A percentile compares a stretch with the other conserved stretches of the same genome.
These are phyloP conservation scores for Metarhizium guizhouense DNA, from an alignment of 2,329 filamentous ascomycete genomes.

Conservation along the genomic window DNA sequence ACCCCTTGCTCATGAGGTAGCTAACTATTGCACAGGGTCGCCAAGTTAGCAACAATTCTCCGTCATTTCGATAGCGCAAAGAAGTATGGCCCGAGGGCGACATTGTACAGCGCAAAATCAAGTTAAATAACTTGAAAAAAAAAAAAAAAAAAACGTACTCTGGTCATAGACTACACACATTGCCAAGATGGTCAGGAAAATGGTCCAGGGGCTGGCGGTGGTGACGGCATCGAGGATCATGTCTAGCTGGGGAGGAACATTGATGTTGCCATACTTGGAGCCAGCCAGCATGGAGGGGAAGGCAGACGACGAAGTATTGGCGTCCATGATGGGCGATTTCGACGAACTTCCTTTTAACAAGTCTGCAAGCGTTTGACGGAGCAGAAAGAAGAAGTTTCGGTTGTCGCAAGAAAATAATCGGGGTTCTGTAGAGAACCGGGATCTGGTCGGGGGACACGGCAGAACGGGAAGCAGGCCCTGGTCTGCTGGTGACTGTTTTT, in stretches of 20 bases:
- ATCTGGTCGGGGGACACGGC: not conserved
- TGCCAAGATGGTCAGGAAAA: conserved; percentile 61
- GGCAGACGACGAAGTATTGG: conserved; percentile 56
- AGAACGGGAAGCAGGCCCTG: not conserved
- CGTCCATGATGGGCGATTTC: conserved; percentile 32
- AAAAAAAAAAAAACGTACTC: conserved; percentile 44
- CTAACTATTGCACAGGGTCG: conserved; percentile 42
- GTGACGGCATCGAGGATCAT: conserved; percentile 45
- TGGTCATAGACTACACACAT: conserved; percentile 80
- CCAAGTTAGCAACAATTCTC: not conserved
- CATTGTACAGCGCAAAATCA: not conserved
- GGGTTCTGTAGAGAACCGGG: not conserved
- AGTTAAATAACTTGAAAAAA: not conserved
- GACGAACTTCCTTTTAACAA: not conserved
- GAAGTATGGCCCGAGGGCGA: not conserved
- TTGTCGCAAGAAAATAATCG: not conserved
- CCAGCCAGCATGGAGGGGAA: conserved; percentile 62
- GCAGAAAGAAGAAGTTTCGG: not conserved
- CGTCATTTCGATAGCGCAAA: not conserved
- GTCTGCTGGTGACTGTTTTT: too few species aligned
- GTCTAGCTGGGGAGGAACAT: conserved; percentile 47
- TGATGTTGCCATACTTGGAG: conserved; percentile 40
- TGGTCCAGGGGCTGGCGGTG: conserved; percentile 50
- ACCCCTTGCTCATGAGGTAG: conserved; percentile 67
- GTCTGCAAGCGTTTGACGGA: not conserved